Evolutionary conservation across 2,329 filamentous ascomycete species (phyloP).

Genomic region (Sclerotinia spermophila): DNA sequence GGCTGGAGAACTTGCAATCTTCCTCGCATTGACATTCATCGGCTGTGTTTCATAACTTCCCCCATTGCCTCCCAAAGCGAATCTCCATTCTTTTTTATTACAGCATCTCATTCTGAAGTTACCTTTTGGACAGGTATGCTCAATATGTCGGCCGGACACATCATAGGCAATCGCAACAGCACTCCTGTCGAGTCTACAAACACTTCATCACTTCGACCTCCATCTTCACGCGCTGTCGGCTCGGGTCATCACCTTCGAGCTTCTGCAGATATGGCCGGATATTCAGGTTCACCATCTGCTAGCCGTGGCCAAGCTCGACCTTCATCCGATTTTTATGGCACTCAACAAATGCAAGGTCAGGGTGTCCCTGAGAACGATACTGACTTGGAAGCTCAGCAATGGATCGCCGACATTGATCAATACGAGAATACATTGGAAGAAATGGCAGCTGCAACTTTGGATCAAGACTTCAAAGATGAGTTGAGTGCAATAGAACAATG

Average conservation of each 20-base stretch:
- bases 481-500: constrained; percentile 98
- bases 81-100: constrained; percentile 13
- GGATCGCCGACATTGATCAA: constrained; percentile 98
- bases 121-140: constrained; percentile 29
- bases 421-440: constrained; percentile 98
- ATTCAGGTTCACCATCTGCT: constrained; percentile 63
- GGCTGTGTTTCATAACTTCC: constrained; percentile 14
- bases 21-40: constrained; percentile 23
- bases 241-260: constrained; percentile 84
- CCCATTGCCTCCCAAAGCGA: constrained; percentile 9
- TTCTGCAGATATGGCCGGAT: constrained; percentile 91
- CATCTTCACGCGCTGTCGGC: constrained; percentile 71
- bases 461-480: constrained; percentile 99
- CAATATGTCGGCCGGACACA: constrained; percentile 54
- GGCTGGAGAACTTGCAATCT: constrained; percentile 26
- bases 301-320: constrained; percentile 72
- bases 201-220: constrained; percentile 76
- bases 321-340: constrained; percentile 89
- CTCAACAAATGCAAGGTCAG: constrained; percentile 64
- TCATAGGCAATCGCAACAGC: constrained; percentile 85
- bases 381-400: constrained; percentile 94
- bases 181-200: constrained; percentile 81
- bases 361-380: constrained; percentile 70
- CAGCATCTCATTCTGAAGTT: constrained; percentile 13
- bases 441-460: constrained; percentile 97